Evolutionary conservation across 306 rosid genomes (phyloP), one percentile per base, ranked within the genome.

Genomic region (Crotalaria pallida): DNA sequence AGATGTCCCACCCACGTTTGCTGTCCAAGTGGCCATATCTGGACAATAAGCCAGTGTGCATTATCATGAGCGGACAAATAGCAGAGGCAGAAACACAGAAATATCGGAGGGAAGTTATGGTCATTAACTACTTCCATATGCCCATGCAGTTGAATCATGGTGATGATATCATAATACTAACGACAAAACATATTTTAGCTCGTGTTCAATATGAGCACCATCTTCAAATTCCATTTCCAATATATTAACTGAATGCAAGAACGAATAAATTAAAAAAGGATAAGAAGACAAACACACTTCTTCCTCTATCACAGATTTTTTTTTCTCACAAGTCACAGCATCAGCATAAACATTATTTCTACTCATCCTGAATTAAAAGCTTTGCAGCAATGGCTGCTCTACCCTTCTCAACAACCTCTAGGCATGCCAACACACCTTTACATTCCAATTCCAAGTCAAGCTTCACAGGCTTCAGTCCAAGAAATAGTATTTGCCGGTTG

Each of bases 381-480:
- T 29, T 58, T 47, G 41, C 68, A 55, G 70, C 58, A 80, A 84
- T 84, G 85, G 84, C 85, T 13, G 65, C 81, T 64, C 76, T 77
- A 11, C 84, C 74, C 41, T 83, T 83, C 78, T 80, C 87, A 64
- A 62, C 82, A 48, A 72, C 69, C 41, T 62, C 75, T 62, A 74
- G 72, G 34, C 79, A 52, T 56, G 65, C 85, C 15, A 80, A 58
- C 73, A 53, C 81, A 33, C 16, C 64, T 22, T 55, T 74, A 34
- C 63, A 50, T 13, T 52, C 67, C 36, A 52, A 75, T 24, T 71
- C 71, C 58, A 71, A 61, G 59, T 70, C 80, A 57, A 74, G 58
- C 76, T 63, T 84, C 74, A 63, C 15, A 38, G 41, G 75, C 34
- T 77, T 76, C 79, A 29, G 11, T 51, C 85, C 10, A 72, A 53